These are phyloP conservation scores for Trichophyton schoenleinii DNA, from an alignment of 2,329 filamentous ascomycete species.

Conservation along the genomic window DNA sequence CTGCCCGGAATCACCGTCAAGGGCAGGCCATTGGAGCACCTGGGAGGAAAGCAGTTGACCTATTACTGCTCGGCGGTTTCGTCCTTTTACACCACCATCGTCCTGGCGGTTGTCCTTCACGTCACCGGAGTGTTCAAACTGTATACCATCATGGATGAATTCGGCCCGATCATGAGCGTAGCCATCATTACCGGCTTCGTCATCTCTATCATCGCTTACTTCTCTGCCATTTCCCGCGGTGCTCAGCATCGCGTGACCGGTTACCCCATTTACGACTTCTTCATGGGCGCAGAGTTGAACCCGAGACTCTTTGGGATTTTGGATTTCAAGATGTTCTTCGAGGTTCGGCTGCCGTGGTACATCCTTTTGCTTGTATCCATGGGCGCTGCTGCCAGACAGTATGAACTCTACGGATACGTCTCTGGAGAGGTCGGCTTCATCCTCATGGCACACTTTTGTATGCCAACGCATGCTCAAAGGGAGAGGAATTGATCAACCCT, in stretches of 20 bases:
- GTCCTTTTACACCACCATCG: constrained; percentile 79
- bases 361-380: constrained; percentile 69
- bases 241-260: constrained; percentile 88
- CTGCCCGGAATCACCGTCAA: constrained; percentile 79
- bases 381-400: constrained; percentile 67
- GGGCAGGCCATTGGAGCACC: constrained; percentile 75
- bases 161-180: constrained; percentile 83
- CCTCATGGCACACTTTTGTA: constrained; percentile 85
- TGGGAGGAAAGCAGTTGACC: constrained; percentile 69
- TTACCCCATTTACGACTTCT: constrained; percentile 70
- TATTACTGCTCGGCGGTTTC: constrained; percentile 91
- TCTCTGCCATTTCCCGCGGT: constrained; percentile 68
- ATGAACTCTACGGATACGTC: constrained; percentile 73
- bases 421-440: constrained; percentile 75
- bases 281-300: constrained; percentile 81
- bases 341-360: constrained; percentile 85
- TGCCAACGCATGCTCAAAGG: constrained; percentile 83
- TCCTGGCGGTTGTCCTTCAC: constrained; percentile 59
- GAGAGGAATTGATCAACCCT: constrained; percentile 77
- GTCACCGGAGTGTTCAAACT: constrained; percentile 74
- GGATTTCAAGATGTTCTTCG: constrained; percentile 93
- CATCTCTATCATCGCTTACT: constrained; percentile 71
- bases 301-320: constrained; percentile 71
- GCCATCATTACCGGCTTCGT: constrained; percentile 83
- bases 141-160: constrained; percentile 88